Percentiles rank a stretch among this genome's conserved stretches.
phyloP scores from a whole-genome alignment of 139 green algal genomes.

The Chlamydomonas sp. region DNA sequence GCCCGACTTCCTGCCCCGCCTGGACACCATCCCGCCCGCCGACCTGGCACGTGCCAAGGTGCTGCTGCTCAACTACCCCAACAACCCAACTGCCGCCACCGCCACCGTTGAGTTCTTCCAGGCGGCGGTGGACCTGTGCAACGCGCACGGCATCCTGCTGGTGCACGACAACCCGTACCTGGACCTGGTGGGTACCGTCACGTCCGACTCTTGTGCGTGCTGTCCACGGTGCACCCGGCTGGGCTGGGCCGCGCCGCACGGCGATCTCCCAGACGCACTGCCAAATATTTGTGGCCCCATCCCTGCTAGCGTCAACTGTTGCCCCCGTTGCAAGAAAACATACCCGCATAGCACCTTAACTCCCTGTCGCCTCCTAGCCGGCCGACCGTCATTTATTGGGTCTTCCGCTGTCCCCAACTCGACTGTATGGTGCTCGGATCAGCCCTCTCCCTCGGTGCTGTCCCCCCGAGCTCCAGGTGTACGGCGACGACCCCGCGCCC shows the following conservation, averaged over 20 bases:
- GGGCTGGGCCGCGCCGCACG: not conserved
- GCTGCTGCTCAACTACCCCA: slow-evolving; percentile 71
- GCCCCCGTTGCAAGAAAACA: too few species aligned
- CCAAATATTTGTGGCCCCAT: too few species aligned
- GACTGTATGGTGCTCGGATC: not conserved
- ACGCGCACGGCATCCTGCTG: slow-evolving; percentile 54
- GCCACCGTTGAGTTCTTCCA: slow-evolving; percentile 53
- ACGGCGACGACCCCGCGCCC: slow-evolving; percentile 29
- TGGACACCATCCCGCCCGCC: not conserved
- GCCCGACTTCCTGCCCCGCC: slow-evolving; percentile 37
- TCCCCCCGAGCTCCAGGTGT: slow-evolving; percentile 42
- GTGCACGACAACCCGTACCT: slow-evolving; percentile 66
- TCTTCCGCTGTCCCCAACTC: not conserved
- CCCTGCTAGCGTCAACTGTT: too few species aligned
- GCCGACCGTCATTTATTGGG: too few species aligned
- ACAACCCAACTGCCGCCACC: slow-evolving; percentile 62
- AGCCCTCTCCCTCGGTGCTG: not conserved
- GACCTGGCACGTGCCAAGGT: slow-evolving; percentile 2
- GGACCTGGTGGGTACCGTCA: slow-evolving; percentile 40
- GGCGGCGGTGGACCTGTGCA: slow-evolving; percentile 51
- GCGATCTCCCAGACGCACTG: too few species aligned
- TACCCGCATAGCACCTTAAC: too few species aligned
- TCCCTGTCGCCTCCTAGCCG: too few species aligned
- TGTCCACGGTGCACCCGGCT: not conserved
- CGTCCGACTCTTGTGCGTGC: not conserved